These are phyloP conservation scores for Candida sithepensis DNA, from an alignment of 805 yeast species.

Conservation along the genomic window DNA sequence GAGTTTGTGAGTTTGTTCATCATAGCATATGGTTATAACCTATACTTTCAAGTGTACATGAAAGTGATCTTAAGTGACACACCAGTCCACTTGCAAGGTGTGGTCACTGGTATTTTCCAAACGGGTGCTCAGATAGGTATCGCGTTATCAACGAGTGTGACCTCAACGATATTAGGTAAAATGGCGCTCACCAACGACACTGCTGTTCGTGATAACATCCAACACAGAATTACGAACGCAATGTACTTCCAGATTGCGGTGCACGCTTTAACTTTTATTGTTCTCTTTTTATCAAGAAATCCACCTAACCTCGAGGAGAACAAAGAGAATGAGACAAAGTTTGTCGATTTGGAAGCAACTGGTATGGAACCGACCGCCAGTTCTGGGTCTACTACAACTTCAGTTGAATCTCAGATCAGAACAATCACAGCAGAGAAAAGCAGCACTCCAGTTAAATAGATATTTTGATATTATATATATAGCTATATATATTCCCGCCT, in stretches of 20 bases:
- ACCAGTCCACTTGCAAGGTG: slow-evolving; percentile 38
- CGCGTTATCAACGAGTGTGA: slow-evolving; percentile 28
- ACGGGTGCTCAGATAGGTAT: slow-evolving; percentile 35
- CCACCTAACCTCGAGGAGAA: too few relatives aligned
- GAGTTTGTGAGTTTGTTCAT: slow-evolving; percentile 24
- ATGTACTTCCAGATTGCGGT: neutral
- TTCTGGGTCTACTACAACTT: too few relatives aligned
- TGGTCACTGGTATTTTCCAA: slow-evolving; percentile 34
- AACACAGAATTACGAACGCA: neutral
- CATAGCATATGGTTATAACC: slow-evolving; percentile 20
- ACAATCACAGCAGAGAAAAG: too few relatives aligned
- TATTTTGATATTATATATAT: too few relatives aligned
- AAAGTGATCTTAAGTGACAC: slow-evolving; percentile 30
- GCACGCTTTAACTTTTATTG: neutral
- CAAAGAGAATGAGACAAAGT: too few relatives aligned
- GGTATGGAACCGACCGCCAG: too few relatives aligned
- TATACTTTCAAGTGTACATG: slow-evolving; percentile 33
- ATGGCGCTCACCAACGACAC: neutral
- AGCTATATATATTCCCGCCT: too few relatives aligned
- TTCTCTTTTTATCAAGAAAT: neutral
- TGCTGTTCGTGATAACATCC: neutral
- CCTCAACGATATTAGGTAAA: slow-evolving; percentile 26
- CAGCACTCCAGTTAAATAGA: too few relatives aligned
- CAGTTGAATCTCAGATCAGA: too few relatives aligned
- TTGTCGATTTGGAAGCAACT: too few relatives aligned